Evolutionary conservation across 2,329 filamentous ascomycete species (phyloP).

Genomic region (Coniella lustricola): DNA sequence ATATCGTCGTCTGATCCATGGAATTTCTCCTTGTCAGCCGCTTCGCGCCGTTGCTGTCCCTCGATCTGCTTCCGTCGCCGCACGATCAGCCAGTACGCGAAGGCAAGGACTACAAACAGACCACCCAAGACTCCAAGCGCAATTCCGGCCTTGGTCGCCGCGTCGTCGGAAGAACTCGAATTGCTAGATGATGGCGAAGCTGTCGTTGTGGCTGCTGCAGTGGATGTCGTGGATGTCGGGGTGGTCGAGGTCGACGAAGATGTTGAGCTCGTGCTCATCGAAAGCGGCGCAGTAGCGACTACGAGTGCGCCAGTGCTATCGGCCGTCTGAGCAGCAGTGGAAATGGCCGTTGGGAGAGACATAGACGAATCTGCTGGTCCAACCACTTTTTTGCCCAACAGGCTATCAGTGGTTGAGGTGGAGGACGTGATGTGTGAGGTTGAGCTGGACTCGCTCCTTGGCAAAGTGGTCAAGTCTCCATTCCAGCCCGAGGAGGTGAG

Average conservation of each 20-base stretch:
- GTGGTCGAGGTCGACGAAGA: not conserved
- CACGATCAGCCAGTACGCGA: conserved; percentile 66
- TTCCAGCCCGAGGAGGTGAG: conserved; percentile 18
- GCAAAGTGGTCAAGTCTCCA: conserved; percentile 14
- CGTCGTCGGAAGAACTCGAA: conserved; percentile 20
- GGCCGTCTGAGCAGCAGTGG: not conserved
- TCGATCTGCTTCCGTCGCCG: conserved; percentile 60
- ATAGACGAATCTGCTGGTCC: not conserved
- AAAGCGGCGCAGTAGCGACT: not conserved
- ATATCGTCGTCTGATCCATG: conserved; percentile 30
- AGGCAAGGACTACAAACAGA: conserved; percentile 57
- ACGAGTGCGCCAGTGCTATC: not conserved
- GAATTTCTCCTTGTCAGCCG: conserved; percentile 59
- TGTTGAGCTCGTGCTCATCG: not conserved
- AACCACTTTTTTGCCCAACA: not conserved
- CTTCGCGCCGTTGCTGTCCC: conserved; percentile 36
- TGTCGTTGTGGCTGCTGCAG: not conserved
- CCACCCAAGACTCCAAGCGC: conserved; percentile 72
- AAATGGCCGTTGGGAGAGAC: conserved; percentile 6
- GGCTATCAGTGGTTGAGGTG: not conserved
- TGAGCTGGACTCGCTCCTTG: conserved; percentile 18
- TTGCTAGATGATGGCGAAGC: conserved; percentile 7
- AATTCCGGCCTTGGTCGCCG: conserved; percentile 66
- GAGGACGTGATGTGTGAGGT: conserved; percentile 2
- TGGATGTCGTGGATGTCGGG: not conserved